Conservation (phyloP, 2,329 filamentous ascomycete species). For the Sporothrix inflata region DNA sequence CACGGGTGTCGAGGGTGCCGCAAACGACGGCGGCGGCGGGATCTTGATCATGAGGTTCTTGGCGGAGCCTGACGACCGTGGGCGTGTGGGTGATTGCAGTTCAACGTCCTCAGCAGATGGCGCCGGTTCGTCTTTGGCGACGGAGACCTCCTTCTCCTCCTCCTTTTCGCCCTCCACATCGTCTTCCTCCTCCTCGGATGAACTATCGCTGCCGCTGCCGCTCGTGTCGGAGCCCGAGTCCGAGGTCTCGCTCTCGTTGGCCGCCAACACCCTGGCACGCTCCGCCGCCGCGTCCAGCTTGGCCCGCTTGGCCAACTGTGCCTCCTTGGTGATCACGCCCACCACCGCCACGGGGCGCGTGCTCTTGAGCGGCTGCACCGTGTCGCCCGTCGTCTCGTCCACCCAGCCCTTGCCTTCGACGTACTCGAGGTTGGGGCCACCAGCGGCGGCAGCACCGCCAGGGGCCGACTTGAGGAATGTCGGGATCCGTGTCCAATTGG, state of each 20-base stretch:
- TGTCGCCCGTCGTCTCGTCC: constrained; percentile 68
- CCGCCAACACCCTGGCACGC: constrained; percentile 17
- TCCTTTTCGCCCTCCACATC: constrained; percentile 33
- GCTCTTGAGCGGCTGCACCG: constrained; percentile 64
- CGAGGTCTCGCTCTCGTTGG: constrained; percentile 34
- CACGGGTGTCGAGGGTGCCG: constrained; percentile 44
- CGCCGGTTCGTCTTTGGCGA: constrained; percentile 35
- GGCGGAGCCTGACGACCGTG: constrained; percentile 55
- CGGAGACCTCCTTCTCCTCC: constrained; percentile 30
- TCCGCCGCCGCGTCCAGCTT: constrained; percentile 32
- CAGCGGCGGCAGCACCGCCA: constrained; percentile 47
- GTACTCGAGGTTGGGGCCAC: constrained; percentile 59
- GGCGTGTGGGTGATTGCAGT: constrained; percentile 43
- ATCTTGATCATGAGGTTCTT: constrained; percentile 60
- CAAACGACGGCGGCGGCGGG: constrained; percentile 41
- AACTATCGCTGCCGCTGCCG: constrained; percentile 37
- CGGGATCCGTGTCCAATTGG: constrained; percentile 79
- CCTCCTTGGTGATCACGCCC: constrained; percentile 30
- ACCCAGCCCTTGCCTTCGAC: constrained; percentile 89
- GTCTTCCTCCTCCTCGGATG: constrained; percentile 31
- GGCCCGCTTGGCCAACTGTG: constrained; percentile 34
- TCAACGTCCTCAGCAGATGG: constrained; percentile 43
- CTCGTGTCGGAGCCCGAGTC: constrained; percentile 30
- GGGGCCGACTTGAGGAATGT: constrained; percentile 71
- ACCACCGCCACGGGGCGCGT: constrained; percentile 38